Evolutionary conservation across 345 rosid species (phyloP).

Genomic region (Boechera divaricarpa): DNA sequence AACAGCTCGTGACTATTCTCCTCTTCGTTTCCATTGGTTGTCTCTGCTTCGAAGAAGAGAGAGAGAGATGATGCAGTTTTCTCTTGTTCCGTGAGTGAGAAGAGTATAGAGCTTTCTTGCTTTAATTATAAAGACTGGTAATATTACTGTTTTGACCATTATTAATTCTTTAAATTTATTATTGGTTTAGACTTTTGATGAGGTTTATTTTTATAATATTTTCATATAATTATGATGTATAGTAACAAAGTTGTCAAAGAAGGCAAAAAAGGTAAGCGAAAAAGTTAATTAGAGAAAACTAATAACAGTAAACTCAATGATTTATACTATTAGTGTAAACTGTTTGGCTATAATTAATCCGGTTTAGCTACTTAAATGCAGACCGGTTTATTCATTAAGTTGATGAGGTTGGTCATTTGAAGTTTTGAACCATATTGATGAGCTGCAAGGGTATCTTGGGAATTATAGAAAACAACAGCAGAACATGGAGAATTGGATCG

Average conservation of each 20-base stretch:
- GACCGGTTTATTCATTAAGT: conserved; percentile 30
- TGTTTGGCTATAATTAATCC: neutral
- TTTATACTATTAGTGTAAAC: conserved; percentile 10
- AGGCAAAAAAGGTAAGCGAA: neutral
- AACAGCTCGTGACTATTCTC: conserved; percentile 21
- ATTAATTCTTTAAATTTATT: neutral
- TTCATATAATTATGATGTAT: neutral
- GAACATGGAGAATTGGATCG: conserved; percentile 46
- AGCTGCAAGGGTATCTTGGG: conserved; percentile 30
- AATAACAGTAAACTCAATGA: conserved; percentile 29
- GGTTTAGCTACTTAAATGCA: conserved; percentile 9
- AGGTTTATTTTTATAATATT: neutral
- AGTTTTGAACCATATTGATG: neutral
- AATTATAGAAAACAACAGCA: conserved; percentile 20
- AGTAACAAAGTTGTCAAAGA: neutral
- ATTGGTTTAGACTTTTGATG: conserved; percentile 23
- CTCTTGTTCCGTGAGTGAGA: conserved; percentile 38
- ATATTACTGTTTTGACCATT: conserved; percentile 32
- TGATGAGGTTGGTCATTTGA: neutral
- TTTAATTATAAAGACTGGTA: neutral
- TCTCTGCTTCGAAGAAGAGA: conserved; percentile 43
- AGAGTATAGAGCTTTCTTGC: conserved; percentile 33
- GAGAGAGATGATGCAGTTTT: conserved; percentile 31
- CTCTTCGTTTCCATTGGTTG: conserved; percentile 33
- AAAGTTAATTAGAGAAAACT: neutral